Conservation (phyloP, 805 yeast genomes). For the Saccharomycopsis sp. region DNA sequence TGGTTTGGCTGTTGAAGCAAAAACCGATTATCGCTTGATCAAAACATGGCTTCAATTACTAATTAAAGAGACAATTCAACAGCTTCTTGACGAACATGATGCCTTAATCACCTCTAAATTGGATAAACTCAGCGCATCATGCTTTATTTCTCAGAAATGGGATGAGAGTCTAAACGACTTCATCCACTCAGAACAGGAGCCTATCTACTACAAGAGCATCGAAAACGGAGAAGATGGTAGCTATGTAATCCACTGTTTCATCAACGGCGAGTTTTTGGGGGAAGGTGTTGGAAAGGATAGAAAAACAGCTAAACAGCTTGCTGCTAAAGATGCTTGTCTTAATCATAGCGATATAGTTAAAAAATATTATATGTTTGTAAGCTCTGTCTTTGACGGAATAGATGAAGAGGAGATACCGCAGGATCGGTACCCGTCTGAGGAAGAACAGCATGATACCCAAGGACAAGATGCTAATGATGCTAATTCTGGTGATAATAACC, state of each 20-base stretch:
- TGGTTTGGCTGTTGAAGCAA: slow-evolving; percentile 3
- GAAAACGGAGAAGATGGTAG: background rate
- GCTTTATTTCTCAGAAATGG: background rate
- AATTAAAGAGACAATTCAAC: background rate
- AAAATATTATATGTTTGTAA: background rate
- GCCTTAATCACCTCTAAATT: background rate
- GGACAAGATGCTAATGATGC: background rate
- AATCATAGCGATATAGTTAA: slow-evolving; percentile 29
- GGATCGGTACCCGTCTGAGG: background rate
- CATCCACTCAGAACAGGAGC: background rate
- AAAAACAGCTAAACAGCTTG: slow-evolving; percentile 75
- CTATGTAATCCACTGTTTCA: background rate
- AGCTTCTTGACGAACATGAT: background rate
- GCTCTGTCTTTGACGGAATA: background rate
- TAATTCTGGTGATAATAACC: background rate
- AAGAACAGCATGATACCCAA: background rate
- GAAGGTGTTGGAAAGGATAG: slow-evolving; percentile 61
- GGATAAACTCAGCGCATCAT: background rate
- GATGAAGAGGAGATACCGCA: background rate
- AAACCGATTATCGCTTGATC: slow-evolving; percentile 45
- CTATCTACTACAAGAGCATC: background rate
- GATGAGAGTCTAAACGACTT: background rate
- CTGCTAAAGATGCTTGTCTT: slow-evolving; percentile 74
- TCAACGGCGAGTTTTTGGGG: slow-evolving; percentile 38
- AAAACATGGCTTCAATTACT: slow-evolving; percentile 9